Percentiles rank a stretch among this genome's conserved stretches.
These are phyloP conservation scores for Aureobasidium sp. DNA, from an alignment of 2,329 filamentous ascomycete genomes.

Conservation along the genomic window DNA sequence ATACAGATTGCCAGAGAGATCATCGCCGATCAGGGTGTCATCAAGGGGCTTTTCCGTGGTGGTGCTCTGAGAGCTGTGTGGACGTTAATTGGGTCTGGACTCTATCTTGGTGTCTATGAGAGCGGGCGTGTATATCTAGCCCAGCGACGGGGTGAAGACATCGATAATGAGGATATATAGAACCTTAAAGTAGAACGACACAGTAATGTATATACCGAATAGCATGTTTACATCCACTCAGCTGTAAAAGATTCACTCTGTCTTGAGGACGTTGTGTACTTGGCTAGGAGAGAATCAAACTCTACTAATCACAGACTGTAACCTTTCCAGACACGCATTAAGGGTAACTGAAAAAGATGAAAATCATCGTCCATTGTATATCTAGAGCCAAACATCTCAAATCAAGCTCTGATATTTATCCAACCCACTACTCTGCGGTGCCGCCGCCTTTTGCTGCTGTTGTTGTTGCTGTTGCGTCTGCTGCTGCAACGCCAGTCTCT, in stretches of 20 bases:
- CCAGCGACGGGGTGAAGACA: constrained; percentile 35
- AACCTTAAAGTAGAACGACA: too few species aligned
- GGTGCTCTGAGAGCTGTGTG: constrained; percentile 66
- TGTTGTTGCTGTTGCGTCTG: constrained; percentile 26
- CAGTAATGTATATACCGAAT: neutral
- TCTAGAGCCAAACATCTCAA: neutral
- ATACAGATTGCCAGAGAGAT: constrained; percentile 60
- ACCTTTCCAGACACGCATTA: neutral
- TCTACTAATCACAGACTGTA: too few species aligned
- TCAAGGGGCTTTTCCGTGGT: constrained; percentile 67
- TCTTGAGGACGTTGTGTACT: too few species aligned
- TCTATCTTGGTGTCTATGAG: constrained; percentile 85
- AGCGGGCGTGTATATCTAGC: constrained; percentile 56
- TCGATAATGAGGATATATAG: constrained; percentile 28
- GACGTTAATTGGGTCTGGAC: constrained; percentile 74
- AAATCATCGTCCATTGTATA: neutral
- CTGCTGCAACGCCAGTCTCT: constrained; percentile 1
- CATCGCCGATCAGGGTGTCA: constrained; percentile 56
- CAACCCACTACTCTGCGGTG: constrained; percentile 38
- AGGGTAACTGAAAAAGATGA: neutral
- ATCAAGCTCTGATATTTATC: constrained; percentile 61
- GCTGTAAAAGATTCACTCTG: too few species aligned
- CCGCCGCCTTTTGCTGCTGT: constrained; percentile 15
- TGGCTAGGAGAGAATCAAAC: too few species aligned
- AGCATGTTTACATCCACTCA: neutral